Evolutionary conservation across 495 filamentous ascomycete genomes (phyloP).

Genomic region (Sordaria brevicollis): DNA sequence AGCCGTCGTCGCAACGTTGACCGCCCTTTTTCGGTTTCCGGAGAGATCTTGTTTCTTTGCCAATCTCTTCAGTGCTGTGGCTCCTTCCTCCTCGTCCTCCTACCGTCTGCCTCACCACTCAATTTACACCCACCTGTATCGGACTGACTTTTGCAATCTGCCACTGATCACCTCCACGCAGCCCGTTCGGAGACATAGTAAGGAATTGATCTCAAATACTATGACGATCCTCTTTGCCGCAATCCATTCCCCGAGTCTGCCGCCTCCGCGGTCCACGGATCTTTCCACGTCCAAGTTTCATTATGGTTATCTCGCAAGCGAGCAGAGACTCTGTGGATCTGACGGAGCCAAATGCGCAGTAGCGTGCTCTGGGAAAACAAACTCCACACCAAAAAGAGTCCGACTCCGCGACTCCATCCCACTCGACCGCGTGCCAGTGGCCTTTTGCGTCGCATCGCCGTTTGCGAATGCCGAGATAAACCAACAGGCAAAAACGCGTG

Average conservation of each 20-base stretch:
- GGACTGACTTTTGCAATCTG: neutral
- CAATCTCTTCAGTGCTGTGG: neutral
- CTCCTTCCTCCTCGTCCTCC: no score
- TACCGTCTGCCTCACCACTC: no score
- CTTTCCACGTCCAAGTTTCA: neutral
- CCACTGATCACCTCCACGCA: neutral
- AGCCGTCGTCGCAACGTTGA: neutral
- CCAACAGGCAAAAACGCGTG: neutral
- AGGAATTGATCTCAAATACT: neutral
- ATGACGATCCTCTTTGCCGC: neutral
- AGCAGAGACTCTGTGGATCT: neutral
- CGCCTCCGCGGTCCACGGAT: neutral
- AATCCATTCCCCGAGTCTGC: neutral
- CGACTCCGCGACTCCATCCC: neutral
- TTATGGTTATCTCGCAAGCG: neutral
- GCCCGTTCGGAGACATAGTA: neutral
- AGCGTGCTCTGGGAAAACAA: neutral
- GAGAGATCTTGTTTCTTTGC: neutral
- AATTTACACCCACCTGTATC: neutral
- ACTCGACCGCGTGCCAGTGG: neutral
- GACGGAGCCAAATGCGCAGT: neutral
- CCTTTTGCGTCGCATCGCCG: neutral
- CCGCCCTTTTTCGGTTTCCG: neutral
- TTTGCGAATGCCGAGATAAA: neutral
- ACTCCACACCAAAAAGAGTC: neutral